These are phyloP conservation scores for Fusarium foetens DNA, from an alignment of 2,329 filamentous ascomycete genomes.

Conservation along the genomic window DNA sequence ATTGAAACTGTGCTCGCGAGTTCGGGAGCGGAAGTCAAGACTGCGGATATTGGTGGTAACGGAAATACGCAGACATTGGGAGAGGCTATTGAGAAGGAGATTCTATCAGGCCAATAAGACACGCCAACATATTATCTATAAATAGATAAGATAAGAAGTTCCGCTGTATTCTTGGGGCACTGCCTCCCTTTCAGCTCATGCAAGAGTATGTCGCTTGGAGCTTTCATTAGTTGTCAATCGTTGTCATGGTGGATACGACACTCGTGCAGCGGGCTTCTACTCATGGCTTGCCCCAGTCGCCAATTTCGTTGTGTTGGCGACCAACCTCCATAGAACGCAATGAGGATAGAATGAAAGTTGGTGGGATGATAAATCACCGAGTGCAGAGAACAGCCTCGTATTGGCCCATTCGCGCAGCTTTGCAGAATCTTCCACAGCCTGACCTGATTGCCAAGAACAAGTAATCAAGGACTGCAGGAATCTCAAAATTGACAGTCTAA, in stretches of 20 bases:
- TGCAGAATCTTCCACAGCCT: background rate
- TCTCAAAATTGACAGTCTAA: background rate
- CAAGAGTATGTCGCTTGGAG: no score
- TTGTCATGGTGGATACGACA: no score
- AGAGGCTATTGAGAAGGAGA: conserved; percentile 36
- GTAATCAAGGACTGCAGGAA: no score
- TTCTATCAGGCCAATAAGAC: background rate
- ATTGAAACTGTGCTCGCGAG: conserved; percentile 72
- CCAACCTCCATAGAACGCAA: no score
- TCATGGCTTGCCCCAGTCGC: no score
- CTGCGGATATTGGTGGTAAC: conserved; percentile 47
- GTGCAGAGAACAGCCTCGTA: no score
- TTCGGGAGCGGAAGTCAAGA: conserved; percentile 45
- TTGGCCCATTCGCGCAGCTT: rapidly evolving
- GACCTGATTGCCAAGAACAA: background rate
- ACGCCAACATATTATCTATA: rapidly evolving
- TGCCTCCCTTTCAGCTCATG: no score
- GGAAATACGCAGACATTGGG: conserved; percentile 41
- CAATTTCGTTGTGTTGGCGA: no score
- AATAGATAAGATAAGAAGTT: background rate
- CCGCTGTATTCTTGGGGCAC: rapidly evolving
- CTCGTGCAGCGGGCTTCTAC: no score
- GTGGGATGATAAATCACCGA: background rate
- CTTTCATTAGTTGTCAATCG: no score
- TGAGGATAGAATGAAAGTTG: no score